Percentiles rank a stretch among this genome's conserved stretches.
Conservation (phyloP, 1,284 basidiomycete species). For the Lignosus rhinocerotis region DNA sequence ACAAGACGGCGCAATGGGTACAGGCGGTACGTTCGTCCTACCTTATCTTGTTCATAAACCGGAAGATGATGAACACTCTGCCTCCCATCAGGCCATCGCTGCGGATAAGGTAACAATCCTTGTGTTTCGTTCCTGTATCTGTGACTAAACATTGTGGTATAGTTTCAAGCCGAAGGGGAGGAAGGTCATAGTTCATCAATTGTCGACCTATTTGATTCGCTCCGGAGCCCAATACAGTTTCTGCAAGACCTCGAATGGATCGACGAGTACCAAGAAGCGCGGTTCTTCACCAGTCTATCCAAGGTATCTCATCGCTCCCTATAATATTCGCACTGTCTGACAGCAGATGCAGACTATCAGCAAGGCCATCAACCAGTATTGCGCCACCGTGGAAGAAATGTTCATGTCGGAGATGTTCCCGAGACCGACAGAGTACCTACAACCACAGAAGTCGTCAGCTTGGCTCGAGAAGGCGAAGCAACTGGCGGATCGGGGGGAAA, state of each 20-base stretch:
- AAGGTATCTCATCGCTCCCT: conserved; percentile 50
- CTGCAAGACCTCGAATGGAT: conserved; percentile 91
- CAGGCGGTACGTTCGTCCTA: conserved; percentile 62
- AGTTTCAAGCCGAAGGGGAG: conserved; percentile 85
- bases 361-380: conserved; percentile 92
- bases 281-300: conserved; percentile 86
- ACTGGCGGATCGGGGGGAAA: conserved; percentile 77
- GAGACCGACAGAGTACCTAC: conserved; percentile 70
- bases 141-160: not conserved
- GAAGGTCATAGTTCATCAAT: conserved; percentile 95
- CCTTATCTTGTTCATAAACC: not conserved
- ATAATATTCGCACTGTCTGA: not conserved
- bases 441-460: conserved; percentile 84
- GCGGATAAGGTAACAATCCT: conserved; percentile 73
- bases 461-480: conserved; percentile 95
- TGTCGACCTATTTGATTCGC: conserved; percentile 92
- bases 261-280: conserved; percentile 85
- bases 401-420: conserved; percentile 97
- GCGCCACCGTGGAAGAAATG: conserved; percentile 81
- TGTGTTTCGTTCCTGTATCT: not conserved
- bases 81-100: conserved; percentile 70
- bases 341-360: conserved; percentile 71
- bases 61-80: conserved; percentile 30
- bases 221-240: conserved; percentile 89
- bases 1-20: conserved; percentile 94